Evolutionary conservation across 2,329 filamentous ascomycete species (phyloP).

Genomic region (Aureobasidium sp.): DNA sequence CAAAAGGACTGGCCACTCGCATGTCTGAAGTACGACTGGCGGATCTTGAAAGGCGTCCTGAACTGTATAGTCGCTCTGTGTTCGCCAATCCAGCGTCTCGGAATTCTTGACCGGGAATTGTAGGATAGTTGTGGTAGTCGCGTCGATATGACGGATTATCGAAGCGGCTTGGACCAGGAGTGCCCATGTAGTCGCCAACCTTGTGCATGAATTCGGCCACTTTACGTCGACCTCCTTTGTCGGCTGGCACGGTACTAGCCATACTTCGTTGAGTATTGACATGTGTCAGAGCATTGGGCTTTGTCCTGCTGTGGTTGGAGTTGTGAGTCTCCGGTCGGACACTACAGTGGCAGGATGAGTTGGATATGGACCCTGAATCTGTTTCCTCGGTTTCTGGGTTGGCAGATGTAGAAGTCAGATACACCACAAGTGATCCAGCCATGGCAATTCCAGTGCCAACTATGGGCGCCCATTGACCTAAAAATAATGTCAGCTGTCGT

Average conservation of each 20-base stretch:
- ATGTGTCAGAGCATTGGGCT: background rate
- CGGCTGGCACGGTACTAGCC: slow-evolving; percentile 5
- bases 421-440: slow-evolving; percentile 50
- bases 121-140: slow-evolving; percentile 43
- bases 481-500: no score
- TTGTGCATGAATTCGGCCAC: slow-evolving; percentile 41
- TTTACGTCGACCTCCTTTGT: slow-evolving; percentile 30
- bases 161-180: slow-evolving; percentile 24
- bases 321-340: background rate
- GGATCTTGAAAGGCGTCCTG: slow-evolving; percentile 27
- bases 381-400: background rate
- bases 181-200: slow-evolving; percentile 8
- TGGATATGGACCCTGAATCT: background rate
- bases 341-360: background rate
- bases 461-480: slow-evolving; percentile 49
- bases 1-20: background rate
- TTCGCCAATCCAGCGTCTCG: slow-evolving; percentile 35
- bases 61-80: slow-evolving; percentile 36
- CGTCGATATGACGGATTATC: slow-evolving; percentile 42
- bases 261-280: background rate
- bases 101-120: slow-evolving; percentile 44
- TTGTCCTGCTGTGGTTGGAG: background rate
- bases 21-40: slow-evolving; percentile 29
- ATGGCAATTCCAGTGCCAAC: slow-evolving; percentile 50
- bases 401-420: slow-evolving; percentile 31